Conservation (phyloP, 306 rosid species). For the Styphnolobium japonicum region DNA sequence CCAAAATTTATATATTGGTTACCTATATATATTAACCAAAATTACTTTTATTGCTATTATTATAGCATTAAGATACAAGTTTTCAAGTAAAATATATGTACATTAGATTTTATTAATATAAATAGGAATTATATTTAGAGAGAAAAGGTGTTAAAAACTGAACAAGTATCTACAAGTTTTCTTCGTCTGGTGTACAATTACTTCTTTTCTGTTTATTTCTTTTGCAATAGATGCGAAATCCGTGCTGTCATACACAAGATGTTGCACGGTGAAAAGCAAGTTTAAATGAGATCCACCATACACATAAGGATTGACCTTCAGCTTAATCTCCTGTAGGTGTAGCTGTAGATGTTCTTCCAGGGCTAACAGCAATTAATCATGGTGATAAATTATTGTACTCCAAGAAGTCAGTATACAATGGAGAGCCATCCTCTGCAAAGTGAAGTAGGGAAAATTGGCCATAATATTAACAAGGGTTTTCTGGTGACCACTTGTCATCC, state of each 20-base stretch:
- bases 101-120: too few relatives aligned
- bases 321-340: neutral
- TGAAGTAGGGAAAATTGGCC: slow-evolving; percentile 70
- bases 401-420: slow-evolving; percentile 47
- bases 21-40: too few relatives aligned
- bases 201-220: neutral
- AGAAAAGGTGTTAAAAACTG: neutral
- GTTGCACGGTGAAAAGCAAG: neutral
- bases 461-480: slow-evolving; percentile 73
- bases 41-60: too few relatives aligned
- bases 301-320: neutral
- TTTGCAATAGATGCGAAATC: neutral
- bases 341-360: slow-evolving; percentile 4
- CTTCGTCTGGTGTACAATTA: neutral
- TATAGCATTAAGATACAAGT: too few relatives aligned
- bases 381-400: slow-evolving; percentile 66
- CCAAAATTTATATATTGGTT: too few relatives aligned
- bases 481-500: slow-evolving; percentile 73
- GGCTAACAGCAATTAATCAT: slow-evolving; percentile 38
- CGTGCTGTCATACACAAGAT: too few relatives aligned
- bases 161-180: neutral
- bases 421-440: slow-evolving; percentile 55
- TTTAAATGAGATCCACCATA: neutral
- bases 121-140: too few relatives aligned
- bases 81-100: too few relatives aligned